phyloP scores from a whole-genome alignment of 148 eudicot species.

The Rhododendron williamsianum region DNA sequence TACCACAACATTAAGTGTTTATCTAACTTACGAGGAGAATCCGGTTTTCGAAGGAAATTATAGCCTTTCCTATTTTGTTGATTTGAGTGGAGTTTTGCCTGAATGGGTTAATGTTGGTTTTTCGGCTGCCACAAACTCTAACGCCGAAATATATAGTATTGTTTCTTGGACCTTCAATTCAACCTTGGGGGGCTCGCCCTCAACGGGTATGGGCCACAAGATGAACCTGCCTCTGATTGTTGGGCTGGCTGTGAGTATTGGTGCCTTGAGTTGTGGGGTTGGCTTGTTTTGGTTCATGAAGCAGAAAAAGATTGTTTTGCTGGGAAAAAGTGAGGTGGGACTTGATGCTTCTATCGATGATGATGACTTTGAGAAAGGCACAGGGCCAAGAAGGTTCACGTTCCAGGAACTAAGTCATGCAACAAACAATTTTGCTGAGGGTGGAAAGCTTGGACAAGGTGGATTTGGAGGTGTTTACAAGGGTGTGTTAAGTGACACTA shows the following conservation, averaged over 20 bases:
- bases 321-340: neutral
- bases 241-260: neutral
- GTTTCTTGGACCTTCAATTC: neutral
- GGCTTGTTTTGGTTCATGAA: neutral
- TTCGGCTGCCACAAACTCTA: neutral
- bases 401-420: neutral
- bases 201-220: neutral
- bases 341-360: neutral
- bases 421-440: neutral
- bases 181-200: neutral
- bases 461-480: conserved; percentile 1
- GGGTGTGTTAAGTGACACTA: neutral
- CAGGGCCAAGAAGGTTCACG: neutral
- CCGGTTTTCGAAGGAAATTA: neutral
- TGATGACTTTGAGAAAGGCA: neutral
- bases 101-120: neutral
- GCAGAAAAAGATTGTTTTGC: neutral
- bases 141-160: neutral
- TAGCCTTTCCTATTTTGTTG: neutral
- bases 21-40: neutral
- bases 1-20: neutral
- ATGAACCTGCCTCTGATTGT: neutral
- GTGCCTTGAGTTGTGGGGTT: neutral
- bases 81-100: neutral
- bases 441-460: neutral